phyloP scores from a whole-genome alignment of 2,329 filamentous ascomycete species.

The Fusarium sp. region DNA sequence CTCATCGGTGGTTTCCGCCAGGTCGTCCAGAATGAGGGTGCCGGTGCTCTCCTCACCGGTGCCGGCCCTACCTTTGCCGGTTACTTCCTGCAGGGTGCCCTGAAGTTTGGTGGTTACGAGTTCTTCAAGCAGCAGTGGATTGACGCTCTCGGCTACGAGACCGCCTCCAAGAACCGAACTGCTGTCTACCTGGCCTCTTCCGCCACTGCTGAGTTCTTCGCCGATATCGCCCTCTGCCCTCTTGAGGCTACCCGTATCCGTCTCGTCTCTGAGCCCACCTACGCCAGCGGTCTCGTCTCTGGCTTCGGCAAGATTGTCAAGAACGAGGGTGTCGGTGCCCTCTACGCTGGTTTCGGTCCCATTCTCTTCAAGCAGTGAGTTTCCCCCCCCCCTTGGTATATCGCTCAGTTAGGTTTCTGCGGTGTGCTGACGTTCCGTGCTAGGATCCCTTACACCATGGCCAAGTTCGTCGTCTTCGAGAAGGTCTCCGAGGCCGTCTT shows the following conservation, averaged over 20 bases:
- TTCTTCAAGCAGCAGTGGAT: constrained; percentile 95
- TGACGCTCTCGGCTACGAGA: constrained; percentile 80
- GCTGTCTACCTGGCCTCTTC: constrained; percentile 80
- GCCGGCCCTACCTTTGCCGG: constrained; percentile 85
- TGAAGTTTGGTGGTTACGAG: constrained; percentile 96
- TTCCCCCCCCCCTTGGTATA: not conserved
- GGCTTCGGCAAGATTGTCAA: constrained; percentile 86
- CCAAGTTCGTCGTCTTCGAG: constrained; percentile 95
- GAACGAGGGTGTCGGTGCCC: constrained; percentile 83
- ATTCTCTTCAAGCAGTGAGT: constrained; percentile 71
- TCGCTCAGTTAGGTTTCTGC: not conserved
- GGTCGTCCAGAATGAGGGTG: constrained; percentile 85
- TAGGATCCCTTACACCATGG: constrained; percentile 91
- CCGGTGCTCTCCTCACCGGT: constrained; percentile 85
- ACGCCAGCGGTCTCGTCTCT: constrained; percentile 79
- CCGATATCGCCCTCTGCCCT: constrained; percentile 86
- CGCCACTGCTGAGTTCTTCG: constrained; percentile 72
- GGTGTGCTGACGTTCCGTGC: constrained; percentile 31
- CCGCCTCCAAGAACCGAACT: constrained; percentile 79
- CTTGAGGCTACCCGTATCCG: constrained; percentile 94
- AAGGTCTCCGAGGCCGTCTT: constrained; percentile 83
- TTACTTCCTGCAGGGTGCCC: constrained; percentile 93
- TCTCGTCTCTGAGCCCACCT: constrained; percentile 87
- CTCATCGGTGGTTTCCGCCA: constrained; percentile 87
- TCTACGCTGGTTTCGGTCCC: constrained; percentile 91